Percentiles rank a stretch among this genome's conserved stretches.
Evolutionary conservation across 345 rosid genomes (phyloP).

Genomic region (Pelargonium nanum): DNA sequence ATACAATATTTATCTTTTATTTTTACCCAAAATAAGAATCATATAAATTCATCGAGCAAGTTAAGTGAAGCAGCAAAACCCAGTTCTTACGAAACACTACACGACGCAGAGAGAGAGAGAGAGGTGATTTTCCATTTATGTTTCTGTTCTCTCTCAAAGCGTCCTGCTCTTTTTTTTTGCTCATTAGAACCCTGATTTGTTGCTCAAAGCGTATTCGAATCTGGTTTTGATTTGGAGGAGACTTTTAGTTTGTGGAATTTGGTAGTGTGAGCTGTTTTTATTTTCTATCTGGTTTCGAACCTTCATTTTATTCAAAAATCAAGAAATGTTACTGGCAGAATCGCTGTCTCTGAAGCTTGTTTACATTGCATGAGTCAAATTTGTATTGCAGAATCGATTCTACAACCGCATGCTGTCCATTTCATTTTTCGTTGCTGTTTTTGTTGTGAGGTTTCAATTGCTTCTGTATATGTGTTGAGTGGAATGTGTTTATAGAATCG

Average conservation of each 20-base stretch:
- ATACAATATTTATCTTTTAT: too few species aligned
- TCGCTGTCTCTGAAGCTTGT: neutral
- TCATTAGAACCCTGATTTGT: neutral
- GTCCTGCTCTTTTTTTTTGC: neutral
- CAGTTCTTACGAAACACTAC: neutral
- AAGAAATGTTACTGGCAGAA: neutral
- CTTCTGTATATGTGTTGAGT: too few species aligned
- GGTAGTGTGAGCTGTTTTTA: neutral
- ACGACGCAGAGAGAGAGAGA: neutral
- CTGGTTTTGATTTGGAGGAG: neutral
- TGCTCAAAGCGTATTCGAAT: neutral
- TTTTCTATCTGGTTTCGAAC: too few species aligned
- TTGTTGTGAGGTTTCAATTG: too few species aligned
- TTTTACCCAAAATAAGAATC: too few species aligned
- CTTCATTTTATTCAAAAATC: too few species aligned
- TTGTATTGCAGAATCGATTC: neutral
- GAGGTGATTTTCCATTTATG: neutral
- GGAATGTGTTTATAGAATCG: too few species aligned
- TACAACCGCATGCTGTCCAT: neutral
- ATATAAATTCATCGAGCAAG: too few species aligned
- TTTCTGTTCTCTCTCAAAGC: neutral
- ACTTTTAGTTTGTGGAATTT: neutral
- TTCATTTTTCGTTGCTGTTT: too few species aligned
- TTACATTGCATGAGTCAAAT: neutral
- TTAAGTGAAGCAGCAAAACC: neutral